Conservation (phyloP, 441 rosid species). For the Aleurites moluccanus region DNA sequence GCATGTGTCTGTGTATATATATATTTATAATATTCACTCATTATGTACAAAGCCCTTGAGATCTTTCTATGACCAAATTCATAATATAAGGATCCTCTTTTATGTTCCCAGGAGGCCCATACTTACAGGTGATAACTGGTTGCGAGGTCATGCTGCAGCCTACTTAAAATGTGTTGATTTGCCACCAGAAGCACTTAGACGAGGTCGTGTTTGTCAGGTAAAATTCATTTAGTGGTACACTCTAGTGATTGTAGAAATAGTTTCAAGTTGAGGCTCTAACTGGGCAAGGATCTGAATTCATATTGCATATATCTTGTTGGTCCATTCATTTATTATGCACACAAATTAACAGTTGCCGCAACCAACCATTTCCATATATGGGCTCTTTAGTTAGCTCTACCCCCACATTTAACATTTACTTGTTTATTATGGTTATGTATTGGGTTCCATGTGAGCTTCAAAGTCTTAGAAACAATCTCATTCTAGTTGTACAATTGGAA, state of each 20-base stretch:
- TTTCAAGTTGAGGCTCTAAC: neutral
- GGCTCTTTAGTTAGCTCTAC: neutral
- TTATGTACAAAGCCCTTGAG: neutral
- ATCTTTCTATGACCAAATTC: neutral
- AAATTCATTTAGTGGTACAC: neutral
- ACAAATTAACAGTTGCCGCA: neutral
- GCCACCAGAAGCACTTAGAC: conserved; percentile 64
- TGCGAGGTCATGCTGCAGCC: conserved; percentile 97
- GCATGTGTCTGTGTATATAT: neutral
- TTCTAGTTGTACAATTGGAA: too few species aligned
- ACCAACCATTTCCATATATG: neutral
- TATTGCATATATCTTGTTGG: neutral
- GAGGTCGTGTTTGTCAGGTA: conserved; percentile 81
- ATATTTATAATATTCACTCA: neutral
- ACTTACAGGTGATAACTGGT: conserved; percentile 90
- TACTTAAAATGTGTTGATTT: conserved; percentile 63
- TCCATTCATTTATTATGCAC: neutral
- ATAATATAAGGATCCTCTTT: conserved; percentile 19
- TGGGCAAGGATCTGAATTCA: neutral
- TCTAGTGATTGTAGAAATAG: neutral
- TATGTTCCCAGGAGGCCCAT: conserved; percentile 54
- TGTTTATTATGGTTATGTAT: neutral
- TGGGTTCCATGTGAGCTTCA: too few species aligned
- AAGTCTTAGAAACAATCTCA: too few species aligned
- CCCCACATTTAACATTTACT: neutral